Evolutionary conservation across 2,329 filamentous ascomycete species (phyloP).

Genomic region (Sphaerulina populicola): DNA sequence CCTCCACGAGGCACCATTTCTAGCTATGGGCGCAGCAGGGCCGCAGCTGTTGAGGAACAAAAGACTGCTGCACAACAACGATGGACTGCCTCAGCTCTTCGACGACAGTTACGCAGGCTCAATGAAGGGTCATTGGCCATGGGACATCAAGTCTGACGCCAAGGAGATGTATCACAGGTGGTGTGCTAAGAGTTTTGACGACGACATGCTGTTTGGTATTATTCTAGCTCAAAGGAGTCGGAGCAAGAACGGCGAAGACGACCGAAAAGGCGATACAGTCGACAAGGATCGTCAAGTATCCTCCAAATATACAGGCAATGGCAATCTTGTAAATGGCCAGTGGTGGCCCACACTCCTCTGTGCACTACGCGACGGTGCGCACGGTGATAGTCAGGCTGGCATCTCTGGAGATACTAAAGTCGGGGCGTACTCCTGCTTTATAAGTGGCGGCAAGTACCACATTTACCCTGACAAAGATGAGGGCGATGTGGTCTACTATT

Average conservation of each 20-base stretch:
- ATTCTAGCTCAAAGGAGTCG: constrained; percentile 28
- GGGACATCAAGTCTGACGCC: constrained; percentile 43
- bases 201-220: constrained; percentile 40
- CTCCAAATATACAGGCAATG: constrained; percentile 35
- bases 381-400: constrained; percentile 43
- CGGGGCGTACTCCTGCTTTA: constrained; percentile 50
- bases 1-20: constrained; percentile 37
- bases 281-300: constrained; percentile 21
- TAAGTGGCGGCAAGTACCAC: constrained; percentile 37
- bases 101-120: constrained; percentile 16
- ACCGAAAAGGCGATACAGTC: constrained; percentile 23
- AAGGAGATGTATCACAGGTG: constrained; percentile 42
- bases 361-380: constrained; percentile 47
- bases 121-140: constrained; percentile 33
- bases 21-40: constrained; percentile 25
- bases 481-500: constrained; percentile 46
- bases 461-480: constrained; percentile 44
- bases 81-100: constrained; percentile 39
- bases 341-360: constrained; percentile 51
- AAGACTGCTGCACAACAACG: constrained; percentile 32
- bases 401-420: constrained; percentile 42
- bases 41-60: constrained; percentile 30
- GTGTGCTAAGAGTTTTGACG: constrained; percentile 36
- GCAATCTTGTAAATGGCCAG: constrained; percentile 39
- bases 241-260: constrained; percentile 3